phyloP scores from a whole-genome alignment of 2,329 filamentous ascomycete species.

The Cercospora zeina region DNA sequence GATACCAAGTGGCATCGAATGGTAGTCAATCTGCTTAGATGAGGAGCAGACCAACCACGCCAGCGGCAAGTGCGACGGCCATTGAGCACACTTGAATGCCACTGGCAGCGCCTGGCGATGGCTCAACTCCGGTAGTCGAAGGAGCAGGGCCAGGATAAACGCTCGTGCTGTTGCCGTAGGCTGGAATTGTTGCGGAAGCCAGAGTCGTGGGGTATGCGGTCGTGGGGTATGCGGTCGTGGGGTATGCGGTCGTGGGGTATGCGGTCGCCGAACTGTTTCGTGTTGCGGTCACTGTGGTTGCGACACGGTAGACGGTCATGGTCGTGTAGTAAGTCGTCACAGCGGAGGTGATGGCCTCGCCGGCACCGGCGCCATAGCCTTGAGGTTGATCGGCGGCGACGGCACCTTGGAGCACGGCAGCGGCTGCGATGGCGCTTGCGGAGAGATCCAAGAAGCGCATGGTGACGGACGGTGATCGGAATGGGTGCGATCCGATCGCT shows the following conservation, averaged over 20 bases:
- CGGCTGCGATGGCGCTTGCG: slow-evolving; percentile 25
- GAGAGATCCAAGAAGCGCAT: slow-evolving; percentile 35
- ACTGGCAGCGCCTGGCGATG: slow-evolving; percentile 26
- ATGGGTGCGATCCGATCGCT: slow-evolving; percentile 21
- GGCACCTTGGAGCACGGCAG: slow-evolving; percentile 23
- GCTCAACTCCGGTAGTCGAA: slow-evolving; percentile 15
- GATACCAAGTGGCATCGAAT: slow-evolving; percentile 17
- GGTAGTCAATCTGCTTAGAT: slow-evolving; percentile 4
- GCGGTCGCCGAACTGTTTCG: slow-evolving; percentile 25
- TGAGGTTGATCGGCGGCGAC: slow-evolving; percentile 18
- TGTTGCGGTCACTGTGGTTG: slow-evolving; percentile 34
- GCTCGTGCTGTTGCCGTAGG: slow-evolving; percentile 28
- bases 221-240: slow-evolving; percentile 21
- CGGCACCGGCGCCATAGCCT: slow-evolving; percentile 11
- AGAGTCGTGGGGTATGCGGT: background rate
- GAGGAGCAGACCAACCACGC: slow-evolving; percentile 29
- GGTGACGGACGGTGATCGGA: slow-evolving; percentile 14
- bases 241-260: slow-evolving; percentile 18
- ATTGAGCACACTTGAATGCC: slow-evolving; percentile 24
- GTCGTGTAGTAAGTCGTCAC: slow-evolving; percentile 34
- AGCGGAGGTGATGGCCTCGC: slow-evolving; percentile 22
- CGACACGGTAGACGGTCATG: slow-evolving; percentile 34
- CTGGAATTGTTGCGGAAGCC: background rate
- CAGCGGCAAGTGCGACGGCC: slow-evolving; percentile 27
- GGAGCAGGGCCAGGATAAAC: slow-evolving; percentile 18